These are phyloP conservation scores for Somion occarium DNA, from an alignment of 1,284 basidiomycete genomes.

Conservation along the genomic window DNA sequence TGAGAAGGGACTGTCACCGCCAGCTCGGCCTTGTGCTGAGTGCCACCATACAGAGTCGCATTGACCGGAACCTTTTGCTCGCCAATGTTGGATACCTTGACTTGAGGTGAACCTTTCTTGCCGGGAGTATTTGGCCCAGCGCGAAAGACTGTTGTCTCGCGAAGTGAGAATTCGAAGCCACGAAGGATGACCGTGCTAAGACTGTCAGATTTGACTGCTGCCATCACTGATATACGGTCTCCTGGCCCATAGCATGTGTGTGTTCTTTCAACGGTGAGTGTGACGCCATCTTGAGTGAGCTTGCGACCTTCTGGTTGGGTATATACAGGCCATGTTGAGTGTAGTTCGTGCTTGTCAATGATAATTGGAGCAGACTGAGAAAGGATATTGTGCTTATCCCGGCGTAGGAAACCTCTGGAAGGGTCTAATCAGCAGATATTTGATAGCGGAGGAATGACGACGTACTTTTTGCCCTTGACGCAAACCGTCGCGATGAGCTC, in stretches of 20 bases:
- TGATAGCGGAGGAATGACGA: constrained; percentile 6
- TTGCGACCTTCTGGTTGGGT: constrained; percentile 72
- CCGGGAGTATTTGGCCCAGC: constrained; percentile 47
- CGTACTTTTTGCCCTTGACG: constrained; percentile 76
- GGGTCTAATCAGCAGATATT: background rate
- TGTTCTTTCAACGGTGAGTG: constrained; percentile 69
- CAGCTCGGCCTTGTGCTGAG: constrained; percentile 65
- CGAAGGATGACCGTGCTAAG: constrained; percentile 61
- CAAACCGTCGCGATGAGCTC: constrained; percentile 83
- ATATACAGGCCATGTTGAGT: constrained; percentile 87
- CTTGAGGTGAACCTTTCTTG: constrained; percentile 56
- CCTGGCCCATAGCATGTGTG: constrained; percentile 80
- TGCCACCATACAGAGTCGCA: constrained; percentile 65
- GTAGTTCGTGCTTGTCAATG: constrained; percentile 87
- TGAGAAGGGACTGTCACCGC: constrained; percentile 62
- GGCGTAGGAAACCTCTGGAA: constrained; percentile 68
- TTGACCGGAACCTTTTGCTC: constrained; percentile 70
- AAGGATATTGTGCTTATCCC: constrained; percentile 55
- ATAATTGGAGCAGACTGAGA: constrained; percentile 62
- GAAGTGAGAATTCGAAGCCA: constrained; percentile 75
- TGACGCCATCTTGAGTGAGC: constrained; percentile 60
- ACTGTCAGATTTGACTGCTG: constrained; percentile 67
- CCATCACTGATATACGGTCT: constrained; percentile 70
- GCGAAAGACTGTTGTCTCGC: constrained; percentile 68
- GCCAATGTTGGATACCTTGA: constrained; percentile 46